Percentiles rank a stretch among this genome's conserved stretches.
These are phyloP conservation scores for Verticillium nubilum DNA, from an alignment of 2,329 filamentous ascomycete species.

Conservation along the genomic window DNA sequence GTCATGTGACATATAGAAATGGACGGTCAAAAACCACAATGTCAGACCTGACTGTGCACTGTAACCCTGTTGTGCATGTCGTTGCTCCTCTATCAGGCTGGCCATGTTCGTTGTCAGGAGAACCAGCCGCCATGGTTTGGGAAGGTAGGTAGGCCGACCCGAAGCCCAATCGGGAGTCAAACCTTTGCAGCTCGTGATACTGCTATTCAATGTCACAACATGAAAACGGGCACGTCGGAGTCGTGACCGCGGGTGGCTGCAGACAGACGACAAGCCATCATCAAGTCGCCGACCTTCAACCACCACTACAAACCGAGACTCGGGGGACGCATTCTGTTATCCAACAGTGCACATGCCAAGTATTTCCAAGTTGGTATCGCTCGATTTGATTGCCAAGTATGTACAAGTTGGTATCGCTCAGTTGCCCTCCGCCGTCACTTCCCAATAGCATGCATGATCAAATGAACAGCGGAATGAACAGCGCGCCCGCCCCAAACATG, in stretches of 20 bases:
- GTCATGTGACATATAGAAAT: no score
- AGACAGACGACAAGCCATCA: background rate
- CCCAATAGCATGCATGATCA: constrained; percentile 2
- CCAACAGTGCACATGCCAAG: no score
- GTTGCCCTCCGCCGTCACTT: no score
- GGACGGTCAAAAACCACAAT: no score
- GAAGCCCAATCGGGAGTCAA: background rate
- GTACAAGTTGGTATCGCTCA: background rate
- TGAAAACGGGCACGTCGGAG: background rate
- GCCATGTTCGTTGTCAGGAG: no score
- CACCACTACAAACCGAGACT: background rate
- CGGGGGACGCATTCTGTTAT: no score
- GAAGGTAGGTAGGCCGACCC: background rate
- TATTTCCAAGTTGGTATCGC: no score
- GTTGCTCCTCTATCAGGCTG: no score
- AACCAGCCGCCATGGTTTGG: background rate
- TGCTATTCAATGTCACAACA: background rate
- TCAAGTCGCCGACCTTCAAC: background rate
- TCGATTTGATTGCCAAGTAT: no score
- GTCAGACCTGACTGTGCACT: no score
- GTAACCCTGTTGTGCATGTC: no score
- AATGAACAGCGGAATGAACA: constrained; percentile 15
- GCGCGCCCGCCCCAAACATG: constrained; percentile 48
- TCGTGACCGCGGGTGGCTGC: background rate
- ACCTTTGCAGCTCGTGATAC: background rate